Percentiles rank a stretch among this genome's conserved stretches.
These are phyloP conservation scores for Agrocybe praecox DNA, from an alignment of 768 basidiomycete species.

Conservation along the genomic window DNA sequence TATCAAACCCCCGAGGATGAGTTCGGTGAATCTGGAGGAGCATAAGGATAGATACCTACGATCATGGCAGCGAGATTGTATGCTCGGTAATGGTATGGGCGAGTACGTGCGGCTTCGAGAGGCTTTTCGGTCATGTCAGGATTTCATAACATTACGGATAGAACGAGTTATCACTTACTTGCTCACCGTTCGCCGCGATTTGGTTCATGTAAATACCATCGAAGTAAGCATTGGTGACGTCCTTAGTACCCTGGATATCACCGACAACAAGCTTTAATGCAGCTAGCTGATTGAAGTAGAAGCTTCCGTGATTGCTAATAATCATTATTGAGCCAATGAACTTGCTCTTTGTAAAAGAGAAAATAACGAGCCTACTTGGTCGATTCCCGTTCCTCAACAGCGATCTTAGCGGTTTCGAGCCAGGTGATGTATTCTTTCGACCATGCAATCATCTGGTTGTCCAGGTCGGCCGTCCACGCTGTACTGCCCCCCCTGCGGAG, in stretches of 20 bases:
- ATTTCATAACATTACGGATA: background rate
- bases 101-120: slow-evolving; percentile 58
- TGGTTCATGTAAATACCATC: slow-evolving; percentile 49
- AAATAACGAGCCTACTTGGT: slow-evolving; percentile 45
- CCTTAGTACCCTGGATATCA: slow-evolving; percentile 49
- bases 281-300: slow-evolving; percentile 62
- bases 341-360: background rate
- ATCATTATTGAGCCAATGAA: background rate
- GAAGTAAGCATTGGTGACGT: slow-evolving; percentile 53
- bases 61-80: slow-evolving; percentile 75
- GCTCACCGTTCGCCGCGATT: slow-evolving; percentile 59
- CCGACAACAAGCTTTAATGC: slow-evolving; percentile 57
- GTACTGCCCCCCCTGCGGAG: slow-evolving; percentile 50
- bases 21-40: background rate
- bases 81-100: slow-evolving; percentile 67
- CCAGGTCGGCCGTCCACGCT: slow-evolving; percentile 57
- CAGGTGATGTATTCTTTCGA: slow-evolving; percentile 54
- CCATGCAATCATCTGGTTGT: slow-evolving; percentile 54
- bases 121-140: slow-evolving; percentile 37
- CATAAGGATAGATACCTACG: slow-evolving; percentile 32
- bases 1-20: slow-evolving; percentile 18
- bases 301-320: slow-evolving; percentile 65
- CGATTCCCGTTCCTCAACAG: slow-evolving; percentile 45
- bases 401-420: slow-evolving; percentile 52
- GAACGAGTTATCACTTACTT: slow-evolving; percentile 32